phyloP scores from a whole-genome alignment of 192 early-diverging fungal species.

The Cetraspora pellucida region DNA sequence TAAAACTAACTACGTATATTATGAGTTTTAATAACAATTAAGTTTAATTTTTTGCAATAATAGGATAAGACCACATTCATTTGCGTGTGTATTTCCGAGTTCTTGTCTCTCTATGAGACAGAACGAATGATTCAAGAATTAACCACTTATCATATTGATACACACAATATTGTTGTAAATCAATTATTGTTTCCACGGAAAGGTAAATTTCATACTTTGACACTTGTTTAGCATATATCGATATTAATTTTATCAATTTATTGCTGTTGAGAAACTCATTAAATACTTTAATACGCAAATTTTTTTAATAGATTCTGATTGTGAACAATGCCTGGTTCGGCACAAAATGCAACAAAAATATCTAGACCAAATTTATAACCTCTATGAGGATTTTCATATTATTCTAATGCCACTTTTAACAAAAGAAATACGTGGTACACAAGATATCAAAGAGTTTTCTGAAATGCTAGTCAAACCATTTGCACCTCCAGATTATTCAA shows the following conservation, averaged over 20 bases:
- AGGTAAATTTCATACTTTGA: conserved; percentile 43
- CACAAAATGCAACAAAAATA: conserved; percentile 99
- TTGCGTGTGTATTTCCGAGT: conserved; percentile 99
- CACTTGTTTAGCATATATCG: neutral
- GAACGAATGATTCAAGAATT: conserved; percentile 99
- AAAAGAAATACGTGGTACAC: conserved; percentile 93
- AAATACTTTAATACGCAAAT: neutral
- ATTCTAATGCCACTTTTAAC: conserved; percentile 93
- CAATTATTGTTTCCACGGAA: conserved; percentile 94
- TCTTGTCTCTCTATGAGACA: conserved; percentile 99
- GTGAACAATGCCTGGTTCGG: conserved; percentile 88
- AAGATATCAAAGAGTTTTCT: conserved; percentile 89
- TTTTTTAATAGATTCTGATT: conserved; percentile 63
- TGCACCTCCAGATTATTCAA: conserved; percentile 12
- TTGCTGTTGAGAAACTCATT: no score
- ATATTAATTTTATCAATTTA: no score
- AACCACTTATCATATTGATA: conserved; percentile 95
- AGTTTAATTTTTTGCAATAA: neutral
- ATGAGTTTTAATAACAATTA: neutral
- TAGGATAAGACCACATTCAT: conserved; percentile 98
- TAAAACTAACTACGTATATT: neutral
- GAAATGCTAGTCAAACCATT: conserved; percentile 86
- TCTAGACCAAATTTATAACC: conserved; percentile 95
- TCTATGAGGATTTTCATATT: conserved; percentile 99
- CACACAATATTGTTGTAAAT: conserved; percentile 99